Percentiles rank a stretch among this genome's conserved stretches.
Conservation (phyloP, 306 rosid species). For the Vicia faba region DNA sequence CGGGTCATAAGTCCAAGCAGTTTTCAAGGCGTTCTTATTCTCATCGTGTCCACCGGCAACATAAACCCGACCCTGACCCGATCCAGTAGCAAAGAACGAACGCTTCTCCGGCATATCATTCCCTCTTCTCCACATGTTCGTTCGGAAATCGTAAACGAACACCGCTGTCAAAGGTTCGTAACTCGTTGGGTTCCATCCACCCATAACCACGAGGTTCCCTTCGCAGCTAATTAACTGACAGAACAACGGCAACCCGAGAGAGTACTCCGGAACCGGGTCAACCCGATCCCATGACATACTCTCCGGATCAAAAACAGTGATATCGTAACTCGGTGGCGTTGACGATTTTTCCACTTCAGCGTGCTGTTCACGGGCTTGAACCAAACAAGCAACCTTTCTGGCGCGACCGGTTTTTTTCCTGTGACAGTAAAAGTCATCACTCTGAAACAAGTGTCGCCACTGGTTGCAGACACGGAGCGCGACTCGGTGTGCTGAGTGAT, state of each 20-base stretch:
- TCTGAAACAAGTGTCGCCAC: conserved; percentile 45
- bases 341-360: neutral
- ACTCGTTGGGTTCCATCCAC: conserved; percentile 52
- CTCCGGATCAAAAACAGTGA: conserved; percentile 43
- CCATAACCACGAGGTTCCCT: conserved; percentile 49
- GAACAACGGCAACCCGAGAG: conserved; percentile 42
- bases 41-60: conserved; percentile 56
- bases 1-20: conserved; percentile 49
- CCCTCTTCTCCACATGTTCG: conserved; percentile 40
- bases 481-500: conserved; percentile 36
- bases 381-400: conserved; percentile 37
- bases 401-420: conserved; percentile 45
- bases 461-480: conserved; percentile 44
- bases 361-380: conserved; percentile 39
- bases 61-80: conserved; percentile 25
- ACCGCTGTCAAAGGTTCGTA: conserved; percentile 40
- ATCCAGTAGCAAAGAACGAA: conserved; percentile 48
- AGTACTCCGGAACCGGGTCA: conserved; percentile 41
- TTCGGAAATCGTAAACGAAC: conserved; percentile 45
- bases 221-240: conserved; percentile 42
- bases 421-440: conserved; percentile 36
- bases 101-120: conserved; percentile 47
- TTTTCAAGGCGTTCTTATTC: conserved; percentile 45
- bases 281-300: conserved; percentile 38
- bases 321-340: conserved; percentile 18